Evolutionary conservation across 108 stramenopile genomes (phyloP), one percentile per base, ranked within the genome.

Genomic region (Cylindrotheca closterium): DNA sequence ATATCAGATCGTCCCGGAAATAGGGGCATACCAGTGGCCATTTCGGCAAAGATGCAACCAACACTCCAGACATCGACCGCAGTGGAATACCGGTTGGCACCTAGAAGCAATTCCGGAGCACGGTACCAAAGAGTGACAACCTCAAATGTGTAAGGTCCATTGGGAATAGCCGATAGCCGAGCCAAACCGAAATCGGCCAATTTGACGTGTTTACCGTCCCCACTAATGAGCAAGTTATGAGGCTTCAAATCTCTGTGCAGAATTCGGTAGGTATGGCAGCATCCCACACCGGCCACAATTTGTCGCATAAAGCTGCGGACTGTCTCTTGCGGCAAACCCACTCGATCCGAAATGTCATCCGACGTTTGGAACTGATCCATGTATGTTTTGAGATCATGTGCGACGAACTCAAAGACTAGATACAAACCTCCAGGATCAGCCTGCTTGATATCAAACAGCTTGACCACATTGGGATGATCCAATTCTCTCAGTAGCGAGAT

Each of bases 111-210:
- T 84, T 99, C 98, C 1, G 98, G 98, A 18, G 97, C 93, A 47
- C 98, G 93, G 55, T 98, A 99, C 97, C 97, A 98, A 18, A 98
- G 80, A 12, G 98, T 99, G 22, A 98, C 98, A 31, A 99, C 96
- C 56, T 96, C 85, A 60, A 84, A 85, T 5, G 97, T 96, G 70
- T 94, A 91, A 0, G 87, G 85, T 19, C 87, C 79, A 63, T 80
- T 89, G 15, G 86, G 96, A 53, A 85, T 84, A 24, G 77, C 88
- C 33, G 94, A 91, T 26, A 94, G 63, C 15, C 97, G 82, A 26
- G 98, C 98, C 24, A 97, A 77, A 30, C 97, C 98, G 73, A 99
- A 97, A 70, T 99, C 98, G 26, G 97, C 97, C 15, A 99, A 78
- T 82, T 98, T 97, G 31, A 98, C 80, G 28, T 79, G 82, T 42